A percentile compares a stretch with the other conserved stretches of the same genome.
Evolutionary conservation across 2,329 filamentous ascomycete species (phyloP).

Genomic region (Fusarium burgessii): DNA sequence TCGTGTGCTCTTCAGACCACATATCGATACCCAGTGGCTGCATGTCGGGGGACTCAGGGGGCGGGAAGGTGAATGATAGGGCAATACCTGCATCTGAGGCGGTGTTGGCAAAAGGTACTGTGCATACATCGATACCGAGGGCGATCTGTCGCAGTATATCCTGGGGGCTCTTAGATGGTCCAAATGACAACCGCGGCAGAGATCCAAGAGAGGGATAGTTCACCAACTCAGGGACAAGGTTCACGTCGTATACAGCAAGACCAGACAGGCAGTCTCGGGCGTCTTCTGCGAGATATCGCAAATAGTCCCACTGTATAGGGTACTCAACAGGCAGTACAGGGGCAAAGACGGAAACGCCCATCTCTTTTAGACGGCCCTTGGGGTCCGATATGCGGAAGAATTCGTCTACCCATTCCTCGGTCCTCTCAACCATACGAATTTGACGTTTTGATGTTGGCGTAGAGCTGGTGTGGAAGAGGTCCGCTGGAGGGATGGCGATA

Average conservation of each 20-base stretch:
- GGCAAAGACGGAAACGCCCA: conserved; percentile 65
- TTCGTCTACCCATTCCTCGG: conserved; percentile 82
- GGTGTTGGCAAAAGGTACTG: conserved; percentile 78
- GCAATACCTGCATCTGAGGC: conserved; percentile 89
- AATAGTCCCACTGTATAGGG: conserved; percentile 82
- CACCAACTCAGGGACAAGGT: conserved; percentile 74
- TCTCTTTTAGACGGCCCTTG: conserved; percentile 44
- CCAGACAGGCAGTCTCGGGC: conserved; percentile 69
- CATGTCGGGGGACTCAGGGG: conserved; percentile 38
- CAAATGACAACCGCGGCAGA: conserved; percentile 81
- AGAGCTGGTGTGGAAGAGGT: conserved; percentile 66
- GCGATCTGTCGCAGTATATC: conserved; percentile 80
- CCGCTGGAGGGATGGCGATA: conserved; percentile 81
- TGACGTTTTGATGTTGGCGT: conserved; percentile 77
- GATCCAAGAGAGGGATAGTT: conserved; percentile 64
- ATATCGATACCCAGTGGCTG: conserved; percentile 80
- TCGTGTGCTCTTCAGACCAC: conserved; percentile 73
- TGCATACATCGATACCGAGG: conserved; percentile 83
- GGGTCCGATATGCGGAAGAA: conserved; percentile 62
- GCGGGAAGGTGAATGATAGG: conserved; percentile 80
- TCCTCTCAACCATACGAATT: conserved; percentile 86
- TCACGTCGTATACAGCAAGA: conserved; percentile 82
- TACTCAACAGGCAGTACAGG: conserved; percentile 81
- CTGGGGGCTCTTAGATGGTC: conserved; percentile 77
- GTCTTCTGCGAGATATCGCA: conserved; percentile 76